phyloP scores from a whole-genome alignment of 495 filamentous ascomycete genomes.

The Aspergillus coremiiformis region DNA sequence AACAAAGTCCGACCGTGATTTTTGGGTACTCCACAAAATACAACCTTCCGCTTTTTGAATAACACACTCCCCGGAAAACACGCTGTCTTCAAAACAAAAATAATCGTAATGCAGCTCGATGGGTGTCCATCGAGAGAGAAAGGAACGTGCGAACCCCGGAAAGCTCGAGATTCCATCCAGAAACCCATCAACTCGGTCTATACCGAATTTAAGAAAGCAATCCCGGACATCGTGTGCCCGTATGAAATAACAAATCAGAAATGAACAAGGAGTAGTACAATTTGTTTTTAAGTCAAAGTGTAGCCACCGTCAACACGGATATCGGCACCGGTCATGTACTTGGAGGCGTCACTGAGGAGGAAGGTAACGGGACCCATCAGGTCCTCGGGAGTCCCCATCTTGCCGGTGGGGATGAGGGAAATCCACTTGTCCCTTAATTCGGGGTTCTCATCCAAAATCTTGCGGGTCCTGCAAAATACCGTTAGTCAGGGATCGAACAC shows the following conservation, averaged over 20 bases:
- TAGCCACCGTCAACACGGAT: slow-evolving; percentile 89
- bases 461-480: slow-evolving; percentile 59
- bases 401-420: slow-evolving; percentile 79
- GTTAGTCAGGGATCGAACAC: slow-evolving; percentile 11
- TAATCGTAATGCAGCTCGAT: slow-evolving; percentile 11
- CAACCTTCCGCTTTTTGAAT: slow-evolving; percentile 5
- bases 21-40: slow-evolving; percentile 6
- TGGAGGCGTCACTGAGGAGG: slow-evolving; percentile 75
- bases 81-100: neutral
- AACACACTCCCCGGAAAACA: too few species aligned
- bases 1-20: slow-evolving; percentile 3
- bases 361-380: slow-evolving; percentile 91
- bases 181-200: neutral
- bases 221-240: neutral
- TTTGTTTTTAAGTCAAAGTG: slow-evolving; percentile 59
- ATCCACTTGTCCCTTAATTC: slow-evolving; percentile 83
- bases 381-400: slow-evolving; percentile 88
- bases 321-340: slow-evolving; percentile 86
- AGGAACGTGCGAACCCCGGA: neutral
- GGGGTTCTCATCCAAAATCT: slow-evolving; percentile 88
- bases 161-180: neutral
- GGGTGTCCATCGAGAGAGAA: slow-evolving; percentile 2
- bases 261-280: neutral
- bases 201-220: neutral
- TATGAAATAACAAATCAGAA: neutral